Conservation (phyloP, 305 asterid species). For the Euphrasia arctica region DNA sequence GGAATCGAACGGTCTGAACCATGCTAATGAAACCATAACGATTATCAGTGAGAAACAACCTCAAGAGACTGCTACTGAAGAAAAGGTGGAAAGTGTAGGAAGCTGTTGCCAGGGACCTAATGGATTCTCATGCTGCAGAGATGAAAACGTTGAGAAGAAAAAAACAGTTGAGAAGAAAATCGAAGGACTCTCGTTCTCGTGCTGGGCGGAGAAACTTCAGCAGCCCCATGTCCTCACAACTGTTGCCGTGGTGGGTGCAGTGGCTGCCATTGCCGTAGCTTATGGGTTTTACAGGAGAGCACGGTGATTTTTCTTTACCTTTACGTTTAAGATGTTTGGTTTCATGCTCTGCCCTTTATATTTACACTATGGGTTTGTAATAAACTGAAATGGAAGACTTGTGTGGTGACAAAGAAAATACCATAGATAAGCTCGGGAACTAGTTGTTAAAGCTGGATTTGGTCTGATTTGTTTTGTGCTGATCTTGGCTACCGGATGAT, state of each 20-base stretch:
- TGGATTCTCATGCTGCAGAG: conserved; percentile 80
- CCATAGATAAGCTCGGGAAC: no score
- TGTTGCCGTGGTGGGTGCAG: conserved; percentile 62
- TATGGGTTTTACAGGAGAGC: conserved; percentile 59
- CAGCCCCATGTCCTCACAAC: conserved; percentile 65
- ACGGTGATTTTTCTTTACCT: not conserved
- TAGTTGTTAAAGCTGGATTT: not conserved
- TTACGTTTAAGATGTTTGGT: not conserved
- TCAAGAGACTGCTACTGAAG: conserved; percentile 34
- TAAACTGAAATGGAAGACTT: not conserved
- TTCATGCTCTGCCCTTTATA: conserved; percentile 2
- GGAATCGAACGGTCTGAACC: conserved; percentile 31
- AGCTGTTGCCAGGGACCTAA: conserved; percentile 85
- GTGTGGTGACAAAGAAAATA: not conserved
- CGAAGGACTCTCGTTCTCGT: conserved; percentile 23
- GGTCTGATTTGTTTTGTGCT: no score
- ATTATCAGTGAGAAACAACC: conserved; percentile 36
- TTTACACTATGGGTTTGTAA: not conserved
- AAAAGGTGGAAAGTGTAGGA: conserved; percentile 32
- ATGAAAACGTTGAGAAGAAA: conserved; percentile 35
- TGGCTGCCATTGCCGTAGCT: conserved; percentile 69
- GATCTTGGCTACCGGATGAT: no score
- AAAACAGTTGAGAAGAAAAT: conserved; percentile 36
- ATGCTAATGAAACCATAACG: conserved; percentile 41
- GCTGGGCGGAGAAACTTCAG: conserved; percentile 60